Base-by-base conservation (phyloP, 2,329 filamentous ascomycete genomes). In the Apiospora kogelbergensis region DNA sequence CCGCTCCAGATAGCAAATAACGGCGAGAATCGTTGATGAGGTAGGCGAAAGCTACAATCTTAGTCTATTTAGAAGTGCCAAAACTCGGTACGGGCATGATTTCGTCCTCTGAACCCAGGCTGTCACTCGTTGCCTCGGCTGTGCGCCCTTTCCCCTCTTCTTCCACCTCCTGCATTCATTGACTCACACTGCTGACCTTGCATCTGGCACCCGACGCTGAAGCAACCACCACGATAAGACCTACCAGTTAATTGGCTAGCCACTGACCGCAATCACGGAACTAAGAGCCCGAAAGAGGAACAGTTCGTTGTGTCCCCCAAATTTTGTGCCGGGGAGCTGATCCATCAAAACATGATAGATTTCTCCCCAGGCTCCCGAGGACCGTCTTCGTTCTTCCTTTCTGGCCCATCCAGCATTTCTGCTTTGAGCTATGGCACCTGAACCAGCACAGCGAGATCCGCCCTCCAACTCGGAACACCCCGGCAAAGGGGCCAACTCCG, bases 61-160 rank as follows among this genome's bases (percentile, higher is more conserved):
- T 30, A 13, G 24, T 30, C 0, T 17, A 13, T 53, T 53, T 1
- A 42, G 13, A 53, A 24, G 44, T 22, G 2, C n/a, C 0, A 22
- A 3, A 3, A 53, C 10, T 30, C 7, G 2, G 1, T 15, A 17
- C 15, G 2, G 0, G 1, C 15, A 1, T 17, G 15, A 1, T 6
- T 30, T 6, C 9, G 46, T 13, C 26, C 3, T 26, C 7, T 53
- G 24, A 7, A 30, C 13, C 4, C 13, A 5, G 13, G 24, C 1
- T 30, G 24, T 24, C 24, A 6, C 13, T 26, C 22, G 22, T 30
- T 7, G 24, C 24, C 46, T 53, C 13, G 46, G 46, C 13, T 0
- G 46, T 13, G 46, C 46, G 22, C 22, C 46, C 45, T 22, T 22
- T 53, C 46, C 46, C 2, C 24, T 15, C 46, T 7, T 13, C 9